Conservation (phyloP, 1,139 yeast species). For the Pichia sp. region DNA sequence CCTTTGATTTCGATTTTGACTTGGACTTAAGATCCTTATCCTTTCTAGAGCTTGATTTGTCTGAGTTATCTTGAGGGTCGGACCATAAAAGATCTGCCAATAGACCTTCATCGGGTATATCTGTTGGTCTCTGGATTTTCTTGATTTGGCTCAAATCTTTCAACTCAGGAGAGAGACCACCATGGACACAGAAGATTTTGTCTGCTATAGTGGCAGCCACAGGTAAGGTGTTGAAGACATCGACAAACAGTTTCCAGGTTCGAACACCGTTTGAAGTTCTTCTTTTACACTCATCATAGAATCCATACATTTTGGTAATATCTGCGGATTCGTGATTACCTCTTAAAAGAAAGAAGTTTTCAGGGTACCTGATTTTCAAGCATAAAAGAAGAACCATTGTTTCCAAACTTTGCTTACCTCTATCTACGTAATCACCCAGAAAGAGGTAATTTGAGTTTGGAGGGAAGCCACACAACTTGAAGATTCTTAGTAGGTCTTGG, state of each 20-base stretch:
- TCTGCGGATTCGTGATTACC: slow-evolving; percentile 87
- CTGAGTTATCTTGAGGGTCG: slow-evolving; percentile 47
- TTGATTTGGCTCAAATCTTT: slow-evolving; percentile 62
- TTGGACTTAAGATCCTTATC: background rate
- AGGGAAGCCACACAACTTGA: slow-evolving; percentile 76
- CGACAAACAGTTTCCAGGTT: slow-evolving; percentile 73
- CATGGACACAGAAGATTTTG: slow-evolving; percentile 83
- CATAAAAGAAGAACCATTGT: slow-evolving; percentile 68
- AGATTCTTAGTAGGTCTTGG: slow-evolving; percentile 66
- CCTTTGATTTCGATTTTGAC: slow-evolving; percentile 2
- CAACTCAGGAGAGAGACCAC: slow-evolving; percentile 79
- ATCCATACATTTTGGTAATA: slow-evolving; percentile 80
- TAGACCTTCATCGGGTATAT: slow-evolving; percentile 78
- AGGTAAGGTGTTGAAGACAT: slow-evolving; percentile 81
- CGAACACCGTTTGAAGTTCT: slow-evolving; percentile 49
- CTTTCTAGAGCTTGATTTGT: background rate
- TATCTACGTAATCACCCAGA: slow-evolving; percentile 81
- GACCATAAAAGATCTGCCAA: slow-evolving; percentile 84
- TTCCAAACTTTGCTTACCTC: slow-evolving; percentile 80
- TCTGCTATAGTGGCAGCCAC: slow-evolving; percentile 84
- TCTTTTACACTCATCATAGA: slow-evolving; percentile 84
- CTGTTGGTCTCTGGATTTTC: slow-evolving; percentile 74
- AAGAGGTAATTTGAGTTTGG: slow-evolving; percentile 75
- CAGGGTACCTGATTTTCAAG: slow-evolving; percentile 76
- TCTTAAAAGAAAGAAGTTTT: slow-evolving; percentile 74